Conservation (phyloP, 2,329 filamentous ascomycete species). For the Sclerotinia sclerotiorum region DNA sequence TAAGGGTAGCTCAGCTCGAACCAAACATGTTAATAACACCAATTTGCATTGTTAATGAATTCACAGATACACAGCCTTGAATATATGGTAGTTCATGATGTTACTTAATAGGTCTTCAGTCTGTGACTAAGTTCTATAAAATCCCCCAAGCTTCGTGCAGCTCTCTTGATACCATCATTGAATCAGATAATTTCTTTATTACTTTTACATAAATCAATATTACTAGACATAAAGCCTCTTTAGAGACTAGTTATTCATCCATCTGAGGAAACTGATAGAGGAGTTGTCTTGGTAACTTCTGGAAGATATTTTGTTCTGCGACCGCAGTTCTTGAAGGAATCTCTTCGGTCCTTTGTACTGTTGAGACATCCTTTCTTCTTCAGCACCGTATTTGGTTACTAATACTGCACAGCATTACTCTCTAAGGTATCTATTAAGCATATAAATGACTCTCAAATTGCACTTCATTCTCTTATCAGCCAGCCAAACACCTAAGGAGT, state of each 20-base stretch:
- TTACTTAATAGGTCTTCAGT: not conserved
- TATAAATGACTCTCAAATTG: not conserved
- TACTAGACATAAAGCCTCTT: no score
- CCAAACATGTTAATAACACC: not conserved
- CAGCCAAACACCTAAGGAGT: no score
- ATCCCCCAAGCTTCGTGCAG: not conserved
- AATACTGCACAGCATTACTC: rapidly evolving
- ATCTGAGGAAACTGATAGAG: not conserved
- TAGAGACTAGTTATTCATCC: not conserved
- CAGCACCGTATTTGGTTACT: not conserved
- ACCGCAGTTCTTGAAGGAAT: not conserved
- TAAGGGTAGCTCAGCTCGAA: not conserved
- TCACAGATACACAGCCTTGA: not conserved
- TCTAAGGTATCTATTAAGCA: not conserved
- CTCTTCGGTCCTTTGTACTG: not conserved
- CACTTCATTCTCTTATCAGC: rapidly evolving
- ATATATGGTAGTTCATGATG: not conserved
- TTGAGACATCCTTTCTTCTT: not conserved
- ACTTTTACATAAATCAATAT: not conserved
- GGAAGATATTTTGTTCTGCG: not conserved
- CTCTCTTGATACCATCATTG: not conserved
- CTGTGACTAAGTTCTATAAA: not conserved
- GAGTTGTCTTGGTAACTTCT: no score
- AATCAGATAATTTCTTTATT: not conserved
- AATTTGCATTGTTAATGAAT: not conserved